Base-by-base conservation (phyloP, 805 yeast species). In the Torulaspora maleeae region DNA sequence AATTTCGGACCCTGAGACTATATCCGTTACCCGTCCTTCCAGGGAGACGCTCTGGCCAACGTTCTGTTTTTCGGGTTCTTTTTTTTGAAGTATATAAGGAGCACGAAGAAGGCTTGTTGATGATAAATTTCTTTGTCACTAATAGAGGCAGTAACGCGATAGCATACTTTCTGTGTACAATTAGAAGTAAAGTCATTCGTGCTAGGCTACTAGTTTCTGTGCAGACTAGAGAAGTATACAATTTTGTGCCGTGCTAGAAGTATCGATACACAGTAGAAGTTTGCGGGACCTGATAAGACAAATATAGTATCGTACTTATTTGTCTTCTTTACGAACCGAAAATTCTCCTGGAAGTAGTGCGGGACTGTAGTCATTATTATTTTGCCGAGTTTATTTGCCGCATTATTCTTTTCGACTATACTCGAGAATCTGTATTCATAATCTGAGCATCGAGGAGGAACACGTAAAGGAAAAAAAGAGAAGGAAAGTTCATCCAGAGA, bases 281-380 rank as follows among this genome's bases (percentile, higher is more conserved):
- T 32, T 16, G 12, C 19, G 16, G 16, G 5, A 19, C 10, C 27
- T 20, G 38, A 24, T 11, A 39, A 13, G 25, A 17, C 29, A 30
- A 24, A 9, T 13, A 33, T 10, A 20, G 27, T n/a, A 13, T 22
- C 15, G 27, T 27, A 16, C 33, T 29, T 30, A 20, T 30, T 29
- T 30, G 27, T 29, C 29, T 13, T 30, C n/a, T 22, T 22, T 22
- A 22, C 20, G 13, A 9, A 10, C 5, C 13, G 27, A 19, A 41
- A 13, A 17, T 22, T 32, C 36, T 44, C 29, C 33, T 34, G 42
- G n/a, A 5, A 40, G n/a, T 28, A 44, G 48, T 44, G 39, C 38
- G 41, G 48, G 44, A 39, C 30, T 39, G 48, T 44, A 44, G 48
- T 44, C 37, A 40, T 39, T 47, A 32, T 47, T 36, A 15, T 29